Conservation (phyloP, 768 basidiomycete species). For the Sistotremastrum suecicum region DNA sequence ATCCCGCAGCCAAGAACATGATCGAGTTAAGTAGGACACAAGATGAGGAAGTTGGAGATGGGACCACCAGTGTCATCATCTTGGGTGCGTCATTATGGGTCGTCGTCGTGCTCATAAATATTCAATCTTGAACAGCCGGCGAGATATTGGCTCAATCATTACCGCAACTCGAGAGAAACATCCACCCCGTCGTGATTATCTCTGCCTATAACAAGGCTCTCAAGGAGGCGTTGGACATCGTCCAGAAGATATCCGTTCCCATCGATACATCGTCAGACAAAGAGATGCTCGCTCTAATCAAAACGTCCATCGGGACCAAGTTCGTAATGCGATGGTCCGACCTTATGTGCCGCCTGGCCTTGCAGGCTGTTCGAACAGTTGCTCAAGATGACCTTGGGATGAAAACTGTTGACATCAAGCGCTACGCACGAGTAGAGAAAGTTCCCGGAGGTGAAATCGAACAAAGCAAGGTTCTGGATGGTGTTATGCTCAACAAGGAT, state of each 20-base stretch:
- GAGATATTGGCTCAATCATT: slow-evolving; percentile 95
- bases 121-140: slow-evolving; percentile 45
- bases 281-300: slow-evolving; percentile 94
- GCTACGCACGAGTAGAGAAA: slow-evolving; percentile 95
- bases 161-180: slow-evolving; percentile 86
- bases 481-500: slow-evolving; percentile 98
- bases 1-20: slow-evolving; percentile 99
- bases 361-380: slow-evolving; percentile 86
- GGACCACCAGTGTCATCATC: slow-evolving; percentile 96
- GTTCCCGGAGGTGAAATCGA: slow-evolving; percentile 97
- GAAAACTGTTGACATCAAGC: slow-evolving; percentile 94
- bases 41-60: slow-evolving; percentile 98
- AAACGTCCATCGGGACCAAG: slow-evolving; percentile 96
- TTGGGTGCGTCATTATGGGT: slow-evolving; percentile 42
- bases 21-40: slow-evolving; percentile 96
- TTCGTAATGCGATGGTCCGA: slow-evolving; percentile 94
- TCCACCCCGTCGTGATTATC: slow-evolving; percentile 98
- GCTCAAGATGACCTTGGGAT: slow-evolving; percentile 59
- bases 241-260: slow-evolving; percentile 76
- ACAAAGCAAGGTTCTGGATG: slow-evolving; percentile 70
- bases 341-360: slow-evolving; percentile 91
- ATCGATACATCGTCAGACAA: slow-evolving; percentile 76
- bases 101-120: neutral
- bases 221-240: slow-evolving; percentile 79
- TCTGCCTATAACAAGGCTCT: slow-evolving; percentile 95